These are phyloP conservation scores for Brachypodium distachyon DNA, from an alignment of 202 grass and related monocot genomes.

Conservation along the genomic window DNA sequence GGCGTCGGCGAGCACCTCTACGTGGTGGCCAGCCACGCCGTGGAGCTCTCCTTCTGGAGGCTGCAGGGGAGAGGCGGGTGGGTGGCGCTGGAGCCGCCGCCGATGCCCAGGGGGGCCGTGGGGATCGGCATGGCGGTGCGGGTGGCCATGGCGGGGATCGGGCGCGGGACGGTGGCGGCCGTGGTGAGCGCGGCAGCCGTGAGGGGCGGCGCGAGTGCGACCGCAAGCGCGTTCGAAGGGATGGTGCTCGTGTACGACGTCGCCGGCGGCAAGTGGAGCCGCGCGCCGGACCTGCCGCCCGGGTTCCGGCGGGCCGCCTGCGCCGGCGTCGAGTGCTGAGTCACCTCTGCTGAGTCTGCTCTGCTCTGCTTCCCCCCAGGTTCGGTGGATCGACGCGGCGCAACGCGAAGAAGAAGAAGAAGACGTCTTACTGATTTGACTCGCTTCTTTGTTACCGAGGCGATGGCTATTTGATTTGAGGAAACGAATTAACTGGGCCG, in stretches of 20 bases:
- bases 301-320: slow-evolving; percentile 45
- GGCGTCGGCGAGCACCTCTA: slow-evolving; percentile 55
- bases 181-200: slow-evolving; percentile 38
- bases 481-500: no score
- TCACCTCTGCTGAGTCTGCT: background rate
- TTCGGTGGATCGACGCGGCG: background rate
- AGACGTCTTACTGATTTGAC: no score
- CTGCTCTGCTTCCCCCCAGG: no score
- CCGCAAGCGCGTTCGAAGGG: slow-evolving; percentile 9
- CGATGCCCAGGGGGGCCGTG: slow-evolving; percentile 38
- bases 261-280: slow-evolving; percentile 45
- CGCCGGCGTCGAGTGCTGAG: slow-evolving; percentile 46
- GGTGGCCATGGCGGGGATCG: slow-evolving; percentile 42
- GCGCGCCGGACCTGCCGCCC: slow-evolving; percentile 35
- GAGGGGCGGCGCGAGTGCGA: slow-evolving; percentile 12
- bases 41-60: slow-evolving; percentile 78
- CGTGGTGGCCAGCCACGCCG: slow-evolving; percentile 68
- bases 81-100: slow-evolving; percentile 39
- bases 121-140: slow-evolving; percentile 54
- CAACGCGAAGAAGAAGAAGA: no score
- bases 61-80: slow-evolving; percentile 38
- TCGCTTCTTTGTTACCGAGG: no score
- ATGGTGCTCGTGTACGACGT: slow-evolving; percentile 54
- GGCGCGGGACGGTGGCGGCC: slow-evolving; percentile 19
- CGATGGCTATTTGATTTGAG: no score